phyloP scores from a whole-genome alignment of 179 eudicot species.

The Silene noctiflora region DNA sequence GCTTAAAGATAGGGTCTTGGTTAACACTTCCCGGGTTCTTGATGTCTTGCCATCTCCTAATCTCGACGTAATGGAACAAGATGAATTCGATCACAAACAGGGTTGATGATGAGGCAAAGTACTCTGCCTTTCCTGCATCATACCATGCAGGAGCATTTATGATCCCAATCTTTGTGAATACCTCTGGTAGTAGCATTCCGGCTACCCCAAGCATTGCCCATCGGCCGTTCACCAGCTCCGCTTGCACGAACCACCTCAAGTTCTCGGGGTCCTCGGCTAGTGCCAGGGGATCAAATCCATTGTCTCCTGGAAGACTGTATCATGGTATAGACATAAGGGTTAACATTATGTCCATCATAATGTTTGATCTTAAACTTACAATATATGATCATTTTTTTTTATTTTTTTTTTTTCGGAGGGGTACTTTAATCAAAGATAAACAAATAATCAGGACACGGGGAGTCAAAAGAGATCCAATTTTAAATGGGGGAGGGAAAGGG shows the following conservation, averaged over 20 bases:
- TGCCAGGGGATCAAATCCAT: constrained; percentile 90
- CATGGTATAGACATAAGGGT: not conserved
- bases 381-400: too few species aligned
- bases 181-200: constrained; percentile 96
- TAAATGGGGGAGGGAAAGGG: too few species aligned
- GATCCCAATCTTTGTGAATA: constrained; percentile 67
- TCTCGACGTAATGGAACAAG: constrained; percentile 94
- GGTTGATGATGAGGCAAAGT: constrained; percentile 95
- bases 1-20: constrained; percentile 97
- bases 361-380: too few species aligned
- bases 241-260: constrained; percentile 84
- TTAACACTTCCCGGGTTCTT: constrained; percentile 98
- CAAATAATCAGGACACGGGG: too few species aligned
- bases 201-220: constrained; percentile 98
- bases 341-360: not conserved
- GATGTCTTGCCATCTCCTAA: constrained; percentile 96
- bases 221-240: constrained; percentile 88
- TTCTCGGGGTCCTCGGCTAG: constrained; percentile 96
- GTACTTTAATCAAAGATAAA: too few species aligned
- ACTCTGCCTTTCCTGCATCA: constrained; percentile 82
- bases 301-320: constrained; percentile 92
- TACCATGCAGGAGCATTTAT: constrained; percentile 80
- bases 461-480: too few species aligned
- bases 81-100: constrained; percentile 96
- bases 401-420: too few species aligned